phyloP scores from a whole-genome alignment of 2,329 filamentous ascomycete genomes.

The Calonectria fujianensis region DNA sequence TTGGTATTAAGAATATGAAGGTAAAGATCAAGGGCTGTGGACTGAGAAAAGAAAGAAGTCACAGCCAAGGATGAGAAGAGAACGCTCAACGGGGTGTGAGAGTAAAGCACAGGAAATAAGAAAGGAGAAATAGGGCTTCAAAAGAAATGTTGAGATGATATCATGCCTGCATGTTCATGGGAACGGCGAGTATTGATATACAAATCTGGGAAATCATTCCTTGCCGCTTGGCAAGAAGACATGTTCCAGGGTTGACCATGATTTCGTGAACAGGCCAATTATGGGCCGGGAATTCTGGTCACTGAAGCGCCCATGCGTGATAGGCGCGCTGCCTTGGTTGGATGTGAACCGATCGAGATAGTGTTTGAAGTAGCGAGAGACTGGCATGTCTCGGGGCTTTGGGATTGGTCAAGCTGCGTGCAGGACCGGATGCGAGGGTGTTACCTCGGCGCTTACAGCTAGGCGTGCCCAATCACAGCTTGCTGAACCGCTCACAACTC shows the following conservation, averaged over 20 bases:
- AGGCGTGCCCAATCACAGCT: constrained; percentile 45
- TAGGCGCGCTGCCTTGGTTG: constrained; percentile 49
- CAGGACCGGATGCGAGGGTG: constrained; percentile 32
- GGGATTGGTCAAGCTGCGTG: constrained; percentile 47
- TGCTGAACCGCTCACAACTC: constrained; percentile 20
- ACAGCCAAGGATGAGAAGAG: constrained; percentile 28
- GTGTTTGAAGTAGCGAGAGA: constrained; percentile 40
- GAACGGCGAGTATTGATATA: constrained; percentile 48
- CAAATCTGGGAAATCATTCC: constrained; percentile 36
- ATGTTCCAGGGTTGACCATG: constrained; percentile 41
- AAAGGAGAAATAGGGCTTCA: constrained; percentile 33
- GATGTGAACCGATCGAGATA: constrained; percentile 43
- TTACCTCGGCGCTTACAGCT: constrained; percentile 51
- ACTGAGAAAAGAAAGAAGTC: constrained; percentile 35
- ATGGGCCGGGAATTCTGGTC: neutral
- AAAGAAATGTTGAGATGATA: constrained; percentile 32
- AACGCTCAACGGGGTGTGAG: constrained; percentile 37
- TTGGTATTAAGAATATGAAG: constrained; percentile 33
- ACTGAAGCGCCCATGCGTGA: constrained; percentile 52
- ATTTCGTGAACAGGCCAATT: constrained; percentile 47
- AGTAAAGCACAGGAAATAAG: constrained; percentile 35
- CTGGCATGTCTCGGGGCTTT: constrained; percentile 34
- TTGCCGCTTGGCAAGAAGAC: constrained; percentile 43
- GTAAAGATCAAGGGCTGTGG: constrained; percentile 16
- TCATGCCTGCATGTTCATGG: constrained; percentile 26